Percentiles rank a stretch among this genome's conserved stretches.
phyloP scores from a whole-genome alignment of 2,329 filamentous ascomycete genomes.

The Beauveria bassiana region DNA sequence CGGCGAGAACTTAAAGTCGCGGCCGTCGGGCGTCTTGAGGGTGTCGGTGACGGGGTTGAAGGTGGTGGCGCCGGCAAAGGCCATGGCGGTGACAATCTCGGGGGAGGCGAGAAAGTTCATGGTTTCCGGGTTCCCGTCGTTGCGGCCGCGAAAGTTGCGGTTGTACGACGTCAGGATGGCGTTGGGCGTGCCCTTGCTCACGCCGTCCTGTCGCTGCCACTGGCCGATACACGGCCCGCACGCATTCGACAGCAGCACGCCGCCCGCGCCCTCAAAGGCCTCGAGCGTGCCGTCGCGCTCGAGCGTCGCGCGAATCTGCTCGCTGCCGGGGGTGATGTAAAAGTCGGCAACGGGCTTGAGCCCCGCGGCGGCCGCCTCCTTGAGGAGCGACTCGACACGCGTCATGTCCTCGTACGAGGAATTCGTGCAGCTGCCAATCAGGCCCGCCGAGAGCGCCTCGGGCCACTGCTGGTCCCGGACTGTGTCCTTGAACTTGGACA shows the following conservation, averaged over 20 bases:
- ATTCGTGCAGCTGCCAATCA: constrained; percentile 98
- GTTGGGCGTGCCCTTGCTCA: constrained; percentile 78
- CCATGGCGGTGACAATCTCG: constrained; percentile 93
- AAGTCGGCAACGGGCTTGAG: constrained; percentile 85
- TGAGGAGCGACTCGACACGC: constrained; percentile 83
- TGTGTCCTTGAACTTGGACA: constrained; percentile 81
- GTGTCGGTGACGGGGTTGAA: constrained; percentile 94
- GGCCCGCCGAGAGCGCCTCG: constrained; percentile 77
- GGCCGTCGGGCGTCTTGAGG: constrained; percentile 70
- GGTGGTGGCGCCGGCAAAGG: constrained; percentile 82
- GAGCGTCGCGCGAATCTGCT: constrained; percentile 92
- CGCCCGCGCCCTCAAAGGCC: constrained; percentile 80
- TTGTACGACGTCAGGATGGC: constrained; percentile 98
- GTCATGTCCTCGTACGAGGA: constrained; percentile 99
- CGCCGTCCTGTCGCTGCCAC: constrained; percentile 85
- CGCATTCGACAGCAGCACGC: constrained; percentile 85
- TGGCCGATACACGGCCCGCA: constrained; percentile 92
- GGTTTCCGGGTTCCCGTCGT: constrained; percentile 91
- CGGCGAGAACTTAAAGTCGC: constrained; percentile 76
- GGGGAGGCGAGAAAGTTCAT: constrained; percentile 99
- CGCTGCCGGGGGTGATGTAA: constrained; percentile 92
- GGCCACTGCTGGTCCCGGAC: constrained; percentile 86
- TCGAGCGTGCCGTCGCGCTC: constrained; percentile 80
- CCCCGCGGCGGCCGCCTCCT: constrained; percentile 83
- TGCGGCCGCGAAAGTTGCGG: constrained; percentile 94